A percentile compares a stretch with the other conserved stretches of the same genome.
Conservation (phyloP, 306 rosid genomes). For the Spatholobus suberectus region DNA sequence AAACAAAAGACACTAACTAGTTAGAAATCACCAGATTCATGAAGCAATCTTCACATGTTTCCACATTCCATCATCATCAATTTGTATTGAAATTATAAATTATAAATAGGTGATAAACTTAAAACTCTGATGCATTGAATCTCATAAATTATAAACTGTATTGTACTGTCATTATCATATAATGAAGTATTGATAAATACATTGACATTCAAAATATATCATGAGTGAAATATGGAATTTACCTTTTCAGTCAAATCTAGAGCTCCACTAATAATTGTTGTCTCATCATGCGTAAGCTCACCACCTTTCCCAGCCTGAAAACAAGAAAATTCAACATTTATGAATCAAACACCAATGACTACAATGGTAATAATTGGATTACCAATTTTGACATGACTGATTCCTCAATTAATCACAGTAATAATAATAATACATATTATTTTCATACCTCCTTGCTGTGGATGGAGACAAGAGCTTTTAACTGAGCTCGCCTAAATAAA, state of each 20-base stretch:
- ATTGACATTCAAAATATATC: constrained; percentile 18
- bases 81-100: constrained; percentile 18
- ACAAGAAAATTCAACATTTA: constrained; percentile 26
- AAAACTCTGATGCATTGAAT: neutral
- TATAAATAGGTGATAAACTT: constrained; percentile 12
- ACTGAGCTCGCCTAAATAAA: constrained; percentile 89
- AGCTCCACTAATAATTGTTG: constrained; percentile 95
- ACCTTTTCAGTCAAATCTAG: constrained; percentile 96
- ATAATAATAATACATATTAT: neutral
- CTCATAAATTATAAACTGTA: constrained; percentile 15
- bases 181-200: neutral
- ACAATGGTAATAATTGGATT: neutral
- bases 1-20: constrained; percentile 33
- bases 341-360: neutral
- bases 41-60: constrained; percentile 20
- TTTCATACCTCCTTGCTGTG: constrained; percentile 84
- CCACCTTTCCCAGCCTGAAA: constrained; percentile 97
- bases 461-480: constrained; percentile 93
- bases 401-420: constrained; percentile 6
- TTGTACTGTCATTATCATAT: neutral
- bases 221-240: neutral
- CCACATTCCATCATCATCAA: constrained; percentile 25
- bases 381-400: constrained; percentile 11
- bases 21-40: constrained; percentile 17
- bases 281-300: constrained; percentile 95